Base-by-base conservation (phyloP, 2,329 filamentous ascomycete species). In the Aureobasidium mangrovei region DNA sequence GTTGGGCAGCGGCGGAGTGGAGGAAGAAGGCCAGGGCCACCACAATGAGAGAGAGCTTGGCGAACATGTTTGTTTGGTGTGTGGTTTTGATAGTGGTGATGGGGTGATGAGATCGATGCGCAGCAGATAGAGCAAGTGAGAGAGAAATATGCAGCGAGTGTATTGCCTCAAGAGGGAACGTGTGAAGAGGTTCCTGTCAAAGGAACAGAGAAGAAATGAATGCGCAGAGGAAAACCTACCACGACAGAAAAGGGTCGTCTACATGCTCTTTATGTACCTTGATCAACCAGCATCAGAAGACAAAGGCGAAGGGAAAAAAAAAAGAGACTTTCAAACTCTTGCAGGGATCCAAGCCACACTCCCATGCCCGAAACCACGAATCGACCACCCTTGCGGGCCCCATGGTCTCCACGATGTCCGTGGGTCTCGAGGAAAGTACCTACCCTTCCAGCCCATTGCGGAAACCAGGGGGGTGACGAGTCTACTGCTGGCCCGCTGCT, bases 21-120 rank as follows among this genome's bases (percentile, higher is more conserved):
- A 48, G 27, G 53, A 29, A 48, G 31, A 54, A 27, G 38, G 49
- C 49, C 36, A 54, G 53, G 35, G 51, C 43, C 51, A 42, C 39
- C 33, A 54, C 28, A 32, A 46, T 39, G 43, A 46, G 36, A 29
- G 53, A 46, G 38, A 48, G 43, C 36, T 42, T 54, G 35, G 43
- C 35, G 26, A 54, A 41, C 43, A 54, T 54, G 18, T 35, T 54
- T 46, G 43, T 41, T 39, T 54, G n/a, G 43, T 41, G 41, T 41
- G 36, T 33, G 4, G 12, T 41, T 31, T 35, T 44, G 29, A 12
- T 53, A 18, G 18, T 12, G 31, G 10, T 18, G 24, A 28, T 32
- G 28, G 18, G 18, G 18, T 18, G 18, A 18, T 18, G 18, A 18
- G 18, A 18, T 18, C 18, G 18, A 18, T 18, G 18, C 18, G 18